phyloP scores from a whole-genome alignment of 2,329 filamentous ascomycete species.

The Stagonosporopsis tanaceti region DNA sequence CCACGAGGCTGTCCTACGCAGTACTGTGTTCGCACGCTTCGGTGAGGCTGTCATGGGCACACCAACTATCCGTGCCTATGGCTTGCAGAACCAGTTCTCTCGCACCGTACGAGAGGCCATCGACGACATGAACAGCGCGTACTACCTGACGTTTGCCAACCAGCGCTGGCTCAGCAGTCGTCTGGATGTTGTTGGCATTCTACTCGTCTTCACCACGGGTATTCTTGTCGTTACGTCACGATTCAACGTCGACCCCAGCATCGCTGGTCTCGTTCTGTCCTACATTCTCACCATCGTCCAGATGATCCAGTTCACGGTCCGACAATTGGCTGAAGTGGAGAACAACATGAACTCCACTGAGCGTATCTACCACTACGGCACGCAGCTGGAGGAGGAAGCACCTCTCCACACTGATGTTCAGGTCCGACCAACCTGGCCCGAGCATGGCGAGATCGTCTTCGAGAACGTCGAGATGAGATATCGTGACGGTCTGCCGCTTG shows the following conservation, averaged over 20 bases:
- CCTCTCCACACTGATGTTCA: conserved; percentile 74
- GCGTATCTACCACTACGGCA: conserved; percentile 88
- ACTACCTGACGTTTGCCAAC: conserved; percentile 94
- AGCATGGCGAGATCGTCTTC: conserved; percentile 73
- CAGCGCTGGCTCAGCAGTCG: conserved; percentile 91
- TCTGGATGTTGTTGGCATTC: conserved; percentile 82
- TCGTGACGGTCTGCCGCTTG: conserved; percentile 57
- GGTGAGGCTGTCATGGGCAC: conserved; percentile 85
- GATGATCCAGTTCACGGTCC: conserved; percentile 94
- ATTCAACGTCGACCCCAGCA: conserved; percentile 84
- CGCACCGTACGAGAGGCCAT: conserved; percentile 74
- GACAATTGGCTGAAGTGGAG: conserved; percentile 93
- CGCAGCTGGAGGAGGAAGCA: conserved; percentile 85
- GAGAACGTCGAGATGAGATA: conserved; percentile 62
- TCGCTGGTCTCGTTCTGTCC: conserved; percentile 84
- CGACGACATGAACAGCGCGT: conserved; percentile 92
- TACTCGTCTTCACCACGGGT: conserved; percentile 85
- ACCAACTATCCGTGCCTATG: conserved; percentile 88
- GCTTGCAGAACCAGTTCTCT: conserved; percentile 78
- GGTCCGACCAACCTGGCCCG: conserved; percentile 80
- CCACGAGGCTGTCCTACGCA: conserved; percentile 88
- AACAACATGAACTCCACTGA: conserved; percentile 99
- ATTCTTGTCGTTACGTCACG: conserved; percentile 92
- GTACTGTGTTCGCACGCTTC: conserved; percentile 88
- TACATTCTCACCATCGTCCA: conserved; percentile 94